A percentile compares a stretch with the other conserved stretches of the same genome.
phyloP scores from a whole-genome alignment of 148 eudicot species.

The Camellia sinensis region DNA sequence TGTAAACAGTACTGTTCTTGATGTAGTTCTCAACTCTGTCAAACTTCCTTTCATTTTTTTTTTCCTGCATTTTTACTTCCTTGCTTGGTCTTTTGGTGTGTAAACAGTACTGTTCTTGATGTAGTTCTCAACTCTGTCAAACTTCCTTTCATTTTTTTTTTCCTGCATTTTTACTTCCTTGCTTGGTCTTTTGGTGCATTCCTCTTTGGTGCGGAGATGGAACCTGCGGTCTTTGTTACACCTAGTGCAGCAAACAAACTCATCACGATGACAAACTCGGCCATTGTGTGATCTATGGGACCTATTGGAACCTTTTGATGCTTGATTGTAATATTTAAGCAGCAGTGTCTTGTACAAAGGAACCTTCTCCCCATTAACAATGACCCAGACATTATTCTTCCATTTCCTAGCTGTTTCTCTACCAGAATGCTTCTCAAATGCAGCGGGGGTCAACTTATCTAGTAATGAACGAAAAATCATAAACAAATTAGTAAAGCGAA shows the following conservation, averaged over 20 bases:
- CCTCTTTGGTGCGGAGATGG: constrained; percentile 58
- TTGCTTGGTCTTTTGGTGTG: too few relatives aligned
- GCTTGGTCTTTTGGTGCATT: too few relatives aligned
- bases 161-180: too few relatives aligned
- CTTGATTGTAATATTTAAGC: constrained; percentile 53
- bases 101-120: too few relatives aligned
- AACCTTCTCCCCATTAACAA: constrained; percentile 62
- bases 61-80: too few relatives aligned
- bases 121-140: too few relatives aligned
- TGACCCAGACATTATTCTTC: constrained; percentile 69
- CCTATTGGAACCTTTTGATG: constrained; percentile 38
- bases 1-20: too few relatives aligned
- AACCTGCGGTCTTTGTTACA: constrained; percentile 69
- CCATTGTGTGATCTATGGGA: constrained; percentile 32
- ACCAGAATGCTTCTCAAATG: constrained; percentile 79
- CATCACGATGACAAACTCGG: constrained; percentile 62
- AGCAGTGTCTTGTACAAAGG: constrained; percentile 59
- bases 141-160: too few relatives aligned
- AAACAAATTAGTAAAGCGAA: not conserved
- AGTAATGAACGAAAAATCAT: constrained; percentile 1
- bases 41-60: too few relatives aligned
- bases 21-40: too few relatives aligned
- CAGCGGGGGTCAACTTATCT: constrained; percentile 66
- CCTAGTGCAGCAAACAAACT: constrained; percentile 52
- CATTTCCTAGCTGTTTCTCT: constrained; percentile 66